phyloP scores from a whole-genome alignment of 768 basidiomycete genomes.

The Russula foetens region DNA sequence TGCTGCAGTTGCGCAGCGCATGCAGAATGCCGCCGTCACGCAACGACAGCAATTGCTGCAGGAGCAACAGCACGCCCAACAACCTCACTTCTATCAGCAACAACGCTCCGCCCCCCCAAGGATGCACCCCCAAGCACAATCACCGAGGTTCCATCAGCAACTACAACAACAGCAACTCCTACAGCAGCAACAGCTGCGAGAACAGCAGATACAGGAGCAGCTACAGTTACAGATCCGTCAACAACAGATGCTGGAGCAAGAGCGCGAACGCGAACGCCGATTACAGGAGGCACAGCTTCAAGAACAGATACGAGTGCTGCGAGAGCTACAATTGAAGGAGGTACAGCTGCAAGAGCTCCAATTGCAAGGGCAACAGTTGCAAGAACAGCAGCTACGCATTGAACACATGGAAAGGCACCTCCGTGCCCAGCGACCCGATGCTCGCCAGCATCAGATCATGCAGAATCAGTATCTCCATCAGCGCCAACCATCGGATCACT shows the following conservation, averaged over 20 bases:
- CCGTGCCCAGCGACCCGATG: constrained; percentile 19
- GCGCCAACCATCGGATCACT: constrained; percentile 38
- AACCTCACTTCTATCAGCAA: constrained; percentile 32
- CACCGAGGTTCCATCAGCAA: constrained; percentile 73
- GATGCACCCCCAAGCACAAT: constrained; percentile 66
- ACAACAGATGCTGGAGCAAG: constrained; percentile 33
- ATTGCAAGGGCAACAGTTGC: constrained; percentile 26
- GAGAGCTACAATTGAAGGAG: constrained; percentile 26
- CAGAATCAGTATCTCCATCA: constrained; percentile 31
- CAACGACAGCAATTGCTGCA: constrained; percentile 33
- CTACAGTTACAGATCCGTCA: constrained; percentile 20
- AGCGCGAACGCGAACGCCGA: constrained; percentile 56
- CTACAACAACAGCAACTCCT: constrained; percentile 60
- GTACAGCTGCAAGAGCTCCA: constrained; percentile 35
- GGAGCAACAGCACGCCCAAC: constrained; percentile 28
- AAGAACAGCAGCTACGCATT: constrained; percentile 18
- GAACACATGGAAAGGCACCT: constrained; percentile 19
- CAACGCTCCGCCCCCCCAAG: constrained; percentile 63
- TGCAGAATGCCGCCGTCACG: constrained; percentile 19
- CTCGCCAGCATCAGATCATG: constrained; percentile 20
- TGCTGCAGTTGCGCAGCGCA: constrained; percentile 32
- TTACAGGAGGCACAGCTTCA: constrained; percentile 63
- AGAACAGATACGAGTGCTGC: constrained; percentile 35
- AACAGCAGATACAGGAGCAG: constrained; percentile 31
- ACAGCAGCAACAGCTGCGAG: constrained; percentile 60